phyloP scores from a whole-genome alignment of 768 basidiomycete genomes.

The Leccinum boreale region DNA sequence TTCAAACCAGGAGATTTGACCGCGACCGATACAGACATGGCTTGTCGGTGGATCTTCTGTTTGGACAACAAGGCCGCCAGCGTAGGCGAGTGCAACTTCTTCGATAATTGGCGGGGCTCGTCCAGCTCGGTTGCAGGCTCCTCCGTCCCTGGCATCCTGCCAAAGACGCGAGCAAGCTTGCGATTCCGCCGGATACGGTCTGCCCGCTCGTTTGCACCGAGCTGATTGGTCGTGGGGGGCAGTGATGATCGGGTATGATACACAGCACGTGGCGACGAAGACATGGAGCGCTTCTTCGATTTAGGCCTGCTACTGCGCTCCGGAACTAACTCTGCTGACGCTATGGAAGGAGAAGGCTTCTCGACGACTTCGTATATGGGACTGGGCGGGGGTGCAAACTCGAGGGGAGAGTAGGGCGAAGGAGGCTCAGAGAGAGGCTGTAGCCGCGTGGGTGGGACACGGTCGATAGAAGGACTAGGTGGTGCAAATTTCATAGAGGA shows the following conservation, averaged over 20 bases:
- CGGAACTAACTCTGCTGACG: conserved; percentile 44
- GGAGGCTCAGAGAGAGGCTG: conserved; percentile 24
- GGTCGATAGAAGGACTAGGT: conserved; percentile 22
- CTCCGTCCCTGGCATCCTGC: conserved; percentile 56
- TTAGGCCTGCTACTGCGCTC: conserved; percentile 26
- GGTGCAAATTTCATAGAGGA: conserved; percentile 30
- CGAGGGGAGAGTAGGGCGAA: conserved; percentile 30
- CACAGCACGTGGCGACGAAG: conserved; percentile 25
- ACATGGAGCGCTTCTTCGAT: conserved; percentile 27
- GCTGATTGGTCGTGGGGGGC: conserved; percentile 67
- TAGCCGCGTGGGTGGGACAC: background rate
- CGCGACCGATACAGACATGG: conserved; percentile 29
- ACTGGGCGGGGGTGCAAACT: conserved; percentile 25
- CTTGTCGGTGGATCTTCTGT: conserved; percentile 30
- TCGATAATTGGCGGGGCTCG: conserved; percentile 19
- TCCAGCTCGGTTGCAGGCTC: conserved; percentile 25
- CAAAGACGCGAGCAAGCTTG: conserved; percentile 81
- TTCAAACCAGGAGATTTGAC: conserved; percentile 16
- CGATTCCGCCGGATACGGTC: conserved; percentile 70
- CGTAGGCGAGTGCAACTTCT: conserved; percentile 23
- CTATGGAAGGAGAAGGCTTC: conserved; percentile 46
- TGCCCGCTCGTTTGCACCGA: conserved; percentile 61
- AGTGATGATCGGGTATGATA: conserved; percentile 23
- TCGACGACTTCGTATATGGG: background rate
- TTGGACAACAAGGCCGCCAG: conserved; percentile 30